These are phyloP conservation scores for Podila horticola DNA, from an alignment of 192 early-diverging fungal species.

Conservation along the genomic window DNA sequence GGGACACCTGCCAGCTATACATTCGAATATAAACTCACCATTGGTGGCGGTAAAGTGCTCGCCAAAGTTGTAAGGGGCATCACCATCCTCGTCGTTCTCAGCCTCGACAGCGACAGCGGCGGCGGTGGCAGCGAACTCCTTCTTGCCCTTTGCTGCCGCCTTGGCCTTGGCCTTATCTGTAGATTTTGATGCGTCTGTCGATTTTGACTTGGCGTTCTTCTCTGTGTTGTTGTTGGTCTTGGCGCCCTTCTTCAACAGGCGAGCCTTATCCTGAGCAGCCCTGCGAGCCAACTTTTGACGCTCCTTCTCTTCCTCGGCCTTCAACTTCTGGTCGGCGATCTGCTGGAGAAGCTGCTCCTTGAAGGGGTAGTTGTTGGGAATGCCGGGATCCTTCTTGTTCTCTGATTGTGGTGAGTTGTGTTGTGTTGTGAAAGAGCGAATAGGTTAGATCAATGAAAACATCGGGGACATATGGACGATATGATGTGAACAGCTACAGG, in stretches of 20 bases:
- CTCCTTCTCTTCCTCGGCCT: constrained; percentile 46
- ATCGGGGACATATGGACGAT: neutral
- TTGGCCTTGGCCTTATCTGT: constrained; percentile 49
- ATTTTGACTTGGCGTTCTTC: constrained; percentile 20
- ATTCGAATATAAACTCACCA: neutral
- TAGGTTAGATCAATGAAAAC: neutral
- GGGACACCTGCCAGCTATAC: too few relatives aligned
- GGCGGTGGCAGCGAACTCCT: constrained; percentile 17
- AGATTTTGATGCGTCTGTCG: constrained; percentile 14
- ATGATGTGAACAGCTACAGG: neutral
- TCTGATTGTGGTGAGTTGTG: constrained; percentile 25
- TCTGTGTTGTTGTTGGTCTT: constrained; percentile 19
- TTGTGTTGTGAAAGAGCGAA: neutral
- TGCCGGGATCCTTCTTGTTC: constrained; percentile 93
- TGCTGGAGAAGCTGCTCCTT: constrained; percentile 90
- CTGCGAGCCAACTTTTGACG: constrained; percentile 24
- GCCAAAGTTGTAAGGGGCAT: constrained; percentile 49
- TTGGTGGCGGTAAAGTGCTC: constrained; percentile 26
- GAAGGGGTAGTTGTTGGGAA: constrained; percentile 91
- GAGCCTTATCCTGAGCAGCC: constrained; percentile 12
- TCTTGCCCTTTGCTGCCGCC: constrained; percentile 4
- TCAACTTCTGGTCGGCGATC: constrained; percentile 47
- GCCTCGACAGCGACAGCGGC: constrained; percentile 11
- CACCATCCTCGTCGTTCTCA: constrained; percentile 14
- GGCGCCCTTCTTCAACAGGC: constrained; percentile 9